Evolutionary conservation across 345 rosid genomes (phyloP), one percentile per base, ranked within the genome.

Genomic region (Geranium brycei): DNA sequence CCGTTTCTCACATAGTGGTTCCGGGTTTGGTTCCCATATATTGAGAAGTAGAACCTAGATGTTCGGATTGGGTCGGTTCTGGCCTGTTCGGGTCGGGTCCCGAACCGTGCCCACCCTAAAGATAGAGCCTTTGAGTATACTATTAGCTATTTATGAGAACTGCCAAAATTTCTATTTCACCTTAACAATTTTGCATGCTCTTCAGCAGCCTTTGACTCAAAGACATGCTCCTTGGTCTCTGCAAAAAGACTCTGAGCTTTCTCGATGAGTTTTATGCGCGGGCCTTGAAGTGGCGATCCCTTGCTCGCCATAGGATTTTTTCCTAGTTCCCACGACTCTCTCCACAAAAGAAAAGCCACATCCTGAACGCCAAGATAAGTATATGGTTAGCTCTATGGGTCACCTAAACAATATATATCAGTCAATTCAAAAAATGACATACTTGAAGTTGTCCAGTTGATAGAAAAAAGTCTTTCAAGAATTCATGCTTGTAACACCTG

Each of bases 131-230:
- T 17, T 15, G 47, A 62, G 47, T 59, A 16, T 1, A 28, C 16
- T 17, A 38, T 17, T 19, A 3, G 10, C 8, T 28, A 30, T 12
- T 12, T 11, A 17, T 23, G 32, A 51, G 35, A 31, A 16, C 31
- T 4, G 51, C 10, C 7, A 18, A 12, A 58, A 58, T 17, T 17
- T 8, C 19, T 30, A 58, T 60, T 76, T 73, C 72, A 92, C 99
- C 89, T 93, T 66, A 93, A 73, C 62, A 93, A 73, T 76, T 88
- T 93, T 59, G 97, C 91, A 72, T 93, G 99, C 76, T 93, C 99
- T 66, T 93, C 97, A 5, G 97, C 99, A 69, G 96, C 97, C 71
- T 90, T 93, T 57, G 97, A 88, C 88, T 93, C 97, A 58, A 93
- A 93, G 51, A 71, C 76, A 66, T 92, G 88, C 63, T 93, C 99